A percentile compares a stretch with the other conserved stretches of the same genome.
Evolutionary conservation across 1,139 yeast genomes (phyloP).

Genomic region (Saccharomycopsis hybrid): DNA sequence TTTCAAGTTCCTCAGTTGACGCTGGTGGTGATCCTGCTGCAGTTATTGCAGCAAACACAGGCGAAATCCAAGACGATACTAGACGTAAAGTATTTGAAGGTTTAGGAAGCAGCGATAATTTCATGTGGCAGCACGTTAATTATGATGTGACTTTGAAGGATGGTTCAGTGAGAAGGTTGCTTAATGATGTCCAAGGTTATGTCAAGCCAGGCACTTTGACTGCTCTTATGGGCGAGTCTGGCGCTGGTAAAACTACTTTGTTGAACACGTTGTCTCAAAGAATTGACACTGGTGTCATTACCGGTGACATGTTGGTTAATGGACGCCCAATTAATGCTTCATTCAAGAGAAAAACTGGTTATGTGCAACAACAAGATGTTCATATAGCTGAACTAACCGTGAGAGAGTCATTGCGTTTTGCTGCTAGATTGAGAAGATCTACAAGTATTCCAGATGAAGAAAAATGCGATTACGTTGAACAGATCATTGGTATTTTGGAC

Average conservation of each 20-base stretch:
- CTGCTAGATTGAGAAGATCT: slow-evolving; percentile 56
- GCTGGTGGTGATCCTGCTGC: slow-evolving; percentile 34
- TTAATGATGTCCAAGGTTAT: slow-evolving; percentile 56
- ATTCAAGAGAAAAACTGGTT: slow-evolving; percentile 56
- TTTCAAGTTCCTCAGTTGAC: slow-evolving; percentile 37
- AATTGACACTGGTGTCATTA: slow-evolving; percentile 50
- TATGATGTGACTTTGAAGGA: slow-evolving; percentile 47
- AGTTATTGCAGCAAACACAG: slow-evolving; percentile 32
- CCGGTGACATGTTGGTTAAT: slow-evolving; percentile 60
- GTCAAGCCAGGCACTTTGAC: slow-evolving; percentile 62
- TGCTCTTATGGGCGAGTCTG: slow-evolving; percentile 64
- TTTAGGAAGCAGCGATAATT: no score
- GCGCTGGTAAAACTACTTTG: slow-evolving; percentile 65
- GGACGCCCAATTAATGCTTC: slow-evolving; percentile 47
- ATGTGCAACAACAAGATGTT: slow-evolving; percentile 60
- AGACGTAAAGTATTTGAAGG: slow-evolving; percentile 23
- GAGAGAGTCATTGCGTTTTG: slow-evolving; percentile 53
- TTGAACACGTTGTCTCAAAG: slow-evolving; percentile 55
- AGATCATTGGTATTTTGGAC: slow-evolving; percentile 47
- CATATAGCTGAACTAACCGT: slow-evolving; percentile 54
- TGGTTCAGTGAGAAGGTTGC: slow-evolving; percentile 41
- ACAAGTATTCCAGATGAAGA: slow-evolving; percentile 40
- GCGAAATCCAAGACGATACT: slow-evolving; percentile 16
- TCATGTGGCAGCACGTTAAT: slow-evolving; percentile 49
- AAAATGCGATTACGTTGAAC: slow-evolving; percentile 53